Base-by-base conservation (phyloP, 2,329 filamentous ascomycete genomes). In the Lecanicillium sp. region DNA sequence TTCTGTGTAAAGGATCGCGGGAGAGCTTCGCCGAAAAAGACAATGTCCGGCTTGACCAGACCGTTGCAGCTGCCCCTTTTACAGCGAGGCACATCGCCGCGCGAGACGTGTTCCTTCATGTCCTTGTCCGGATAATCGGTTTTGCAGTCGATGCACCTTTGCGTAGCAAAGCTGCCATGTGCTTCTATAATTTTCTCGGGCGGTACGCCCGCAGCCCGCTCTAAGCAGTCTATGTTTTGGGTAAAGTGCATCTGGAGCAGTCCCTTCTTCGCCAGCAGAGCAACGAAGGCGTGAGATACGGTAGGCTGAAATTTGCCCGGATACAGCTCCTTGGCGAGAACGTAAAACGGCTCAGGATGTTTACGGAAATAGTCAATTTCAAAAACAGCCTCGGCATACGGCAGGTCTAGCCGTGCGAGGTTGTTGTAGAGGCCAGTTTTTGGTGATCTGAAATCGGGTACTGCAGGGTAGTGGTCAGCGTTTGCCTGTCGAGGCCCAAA, bases 161-260 rank as follows among this genome's bases (percentile, higher is more conserved):
- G 90, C 1, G 76, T 78, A 17, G 90, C 90, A 57, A 97, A 98
- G 58, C 87, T 95, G 33, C 92, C 92, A 59, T 98, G 92, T 0
- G 92, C 92, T 62, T 97, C 90, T 22, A 98, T 72, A 36, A 98
- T 89, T 59, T 76, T 80, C 3, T 90, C 79, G 0, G 68, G 72
- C 0, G 88, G 85, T 1, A 98, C 80, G 18, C 92, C 92, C 11
- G 90, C 92, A 49, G 77, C 73, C 17, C 89, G 78, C 63, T 98
- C 92, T 11, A 98, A 72, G 53, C 88, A 95, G 64, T 98, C 92
- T 49, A 98, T 97, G 55, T 98, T 98, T 57, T 98, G 92, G 0
- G 92, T 96, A 60, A 97, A 98, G 38, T 92, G 76, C 68, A 88
- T 92, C 48, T 83, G 67, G 17, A 98, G 67, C 29, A 90, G 67